Conservation (phyloP, 306 rosid genomes). For the Prunus davidiana region DNA sequence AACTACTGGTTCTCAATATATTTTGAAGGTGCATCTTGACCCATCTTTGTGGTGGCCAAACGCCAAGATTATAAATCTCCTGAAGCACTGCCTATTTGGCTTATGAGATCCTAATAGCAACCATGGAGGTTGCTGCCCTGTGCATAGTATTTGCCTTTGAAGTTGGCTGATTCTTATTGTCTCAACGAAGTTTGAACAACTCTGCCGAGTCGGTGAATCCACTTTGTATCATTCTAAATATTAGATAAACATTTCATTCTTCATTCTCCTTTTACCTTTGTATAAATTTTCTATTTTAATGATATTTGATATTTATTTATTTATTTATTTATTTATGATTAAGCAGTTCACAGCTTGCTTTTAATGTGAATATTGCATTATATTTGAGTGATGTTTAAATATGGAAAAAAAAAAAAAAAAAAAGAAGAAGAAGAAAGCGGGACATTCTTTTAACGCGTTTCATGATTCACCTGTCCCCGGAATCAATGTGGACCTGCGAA, state of each 20-base stretch:
- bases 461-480: neutral
- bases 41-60: neutral
- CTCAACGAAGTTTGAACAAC: neutral
- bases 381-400: neutral
- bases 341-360: neutral
- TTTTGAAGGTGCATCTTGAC: neutral
- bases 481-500: neutral
- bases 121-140: neutral
- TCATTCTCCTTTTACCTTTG: neutral
- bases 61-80: neutral
- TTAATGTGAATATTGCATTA: neutral
- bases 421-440: no score
- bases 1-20: constrained; percentile 2
- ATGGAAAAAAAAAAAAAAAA: neutral
- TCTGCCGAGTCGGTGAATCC: neutral
- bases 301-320: neutral
- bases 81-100: neutral
- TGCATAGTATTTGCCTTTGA: neutral
- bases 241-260: neutral
- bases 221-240: neutral
- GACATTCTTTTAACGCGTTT: neutral
- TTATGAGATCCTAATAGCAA: constrained; percentile 1
- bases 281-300: neutral
- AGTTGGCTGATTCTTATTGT: neutral
- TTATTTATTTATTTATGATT: neutral